Evolutionary conservation across 352 stramenopile species (phyloP).

Genomic region (Pythium coloratum): DNA sequence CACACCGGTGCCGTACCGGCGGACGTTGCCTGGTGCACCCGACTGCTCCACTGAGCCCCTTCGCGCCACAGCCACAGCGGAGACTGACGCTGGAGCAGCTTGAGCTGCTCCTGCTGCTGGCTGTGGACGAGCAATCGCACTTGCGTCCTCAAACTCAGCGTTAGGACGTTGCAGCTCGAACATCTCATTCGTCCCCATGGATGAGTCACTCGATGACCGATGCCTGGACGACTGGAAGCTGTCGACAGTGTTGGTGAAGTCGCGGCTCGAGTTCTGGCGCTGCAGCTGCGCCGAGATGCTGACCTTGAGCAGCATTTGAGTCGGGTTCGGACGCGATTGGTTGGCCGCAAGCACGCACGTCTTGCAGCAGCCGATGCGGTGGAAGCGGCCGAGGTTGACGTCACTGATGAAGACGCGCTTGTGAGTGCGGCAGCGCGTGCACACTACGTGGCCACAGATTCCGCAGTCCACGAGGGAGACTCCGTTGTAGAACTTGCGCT

Average conservation of each 20-base stretch:
- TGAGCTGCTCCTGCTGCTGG: not conserved
- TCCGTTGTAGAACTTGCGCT: slow-evolving; percentile 39
- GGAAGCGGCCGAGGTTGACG: slow-evolving; percentile 28
- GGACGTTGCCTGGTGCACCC: not conserved
- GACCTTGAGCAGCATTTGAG: slow-evolving; percentile 2
- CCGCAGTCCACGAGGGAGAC: slow-evolving; percentile 36
- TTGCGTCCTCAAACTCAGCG: not conserved
- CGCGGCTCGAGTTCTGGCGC: slow-evolving; percentile 15
- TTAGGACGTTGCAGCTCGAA: not conserved
- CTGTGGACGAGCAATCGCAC: not conserved
- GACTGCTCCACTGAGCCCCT: not conserved
- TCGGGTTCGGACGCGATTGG: not conserved
- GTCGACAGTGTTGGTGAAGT: not conserved
- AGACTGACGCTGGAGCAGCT: not conserved
- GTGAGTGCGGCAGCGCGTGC: slow-evolving; percentile 40
- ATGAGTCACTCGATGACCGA: slow-evolving; percentile 15
- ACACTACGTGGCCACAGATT: slow-evolving; percentile 49
- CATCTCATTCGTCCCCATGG: not conserved
- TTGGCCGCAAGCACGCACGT: slow-evolving; percentile 38
- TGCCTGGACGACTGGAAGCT: not conserved
- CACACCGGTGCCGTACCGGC: not conserved
- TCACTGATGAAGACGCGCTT: slow-evolving; percentile 52
- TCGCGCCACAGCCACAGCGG: not conserved
- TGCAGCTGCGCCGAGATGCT: slow-evolving; percentile 13
- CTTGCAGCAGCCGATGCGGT: slow-evolving; percentile 38